phyloP scores from a whole-genome alignment of 2,329 filamentous ascomycete species.

The Epichloe typhina region DNA sequence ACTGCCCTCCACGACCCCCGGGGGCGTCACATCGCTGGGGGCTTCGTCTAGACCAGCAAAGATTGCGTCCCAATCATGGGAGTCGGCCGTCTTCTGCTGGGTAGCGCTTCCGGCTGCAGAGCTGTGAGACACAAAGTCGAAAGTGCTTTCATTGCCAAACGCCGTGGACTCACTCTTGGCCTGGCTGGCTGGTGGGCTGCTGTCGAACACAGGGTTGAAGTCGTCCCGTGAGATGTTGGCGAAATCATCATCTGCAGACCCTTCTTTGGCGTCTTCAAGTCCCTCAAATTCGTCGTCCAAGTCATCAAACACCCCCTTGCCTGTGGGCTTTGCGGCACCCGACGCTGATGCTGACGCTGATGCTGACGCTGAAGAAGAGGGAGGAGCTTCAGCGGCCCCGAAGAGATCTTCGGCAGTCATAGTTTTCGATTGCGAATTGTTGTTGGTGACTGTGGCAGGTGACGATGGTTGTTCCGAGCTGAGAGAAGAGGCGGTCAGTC shows the following conservation, averaged over 20 bases:
- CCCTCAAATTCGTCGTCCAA: slow-evolving; percentile 73
- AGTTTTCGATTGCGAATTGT: slow-evolving; percentile 17
- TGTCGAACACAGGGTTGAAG: slow-evolving; percentile 74
- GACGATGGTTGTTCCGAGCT: slow-evolving; percentile 20
- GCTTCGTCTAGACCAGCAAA: slow-evolving; percentile 67
- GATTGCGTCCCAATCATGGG: slow-evolving; percentile 88
- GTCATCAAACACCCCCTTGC: slow-evolving; percentile 54
- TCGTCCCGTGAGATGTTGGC: slow-evolving; percentile 62
- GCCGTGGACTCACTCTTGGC: slow-evolving; percentile 39
- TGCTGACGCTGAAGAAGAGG: neutral
- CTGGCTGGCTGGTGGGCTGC: slow-evolving; percentile 42
- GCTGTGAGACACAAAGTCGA: slow-evolving; percentile 39
- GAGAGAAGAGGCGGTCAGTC: neutral
- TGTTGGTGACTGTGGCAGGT: slow-evolving; percentile 17
- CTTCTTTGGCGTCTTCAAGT: slow-evolving; percentile 73
- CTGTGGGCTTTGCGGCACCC: slow-evolving; percentile 16
- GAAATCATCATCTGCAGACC: slow-evolving; percentile 67
- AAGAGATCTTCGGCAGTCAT: slow-evolving; percentile 28
- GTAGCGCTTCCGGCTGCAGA: slow-evolving; percentile 22
- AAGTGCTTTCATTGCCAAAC: slow-evolving; percentile 43
- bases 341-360: neutral
- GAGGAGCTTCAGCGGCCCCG: slow-evolving; percentile 15
- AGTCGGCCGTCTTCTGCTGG: slow-evolving; percentile 28
- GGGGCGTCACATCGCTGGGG: slow-evolving; percentile 20
- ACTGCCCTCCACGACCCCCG: slow-evolving; percentile 2